Percentiles rank a stretch among this genome's conserved stretches.
These are phyloP conservation scores for Salicornia ramosissima DNA, from an alignment of 148 eudicot genomes.

Conservation along the genomic window DNA sequence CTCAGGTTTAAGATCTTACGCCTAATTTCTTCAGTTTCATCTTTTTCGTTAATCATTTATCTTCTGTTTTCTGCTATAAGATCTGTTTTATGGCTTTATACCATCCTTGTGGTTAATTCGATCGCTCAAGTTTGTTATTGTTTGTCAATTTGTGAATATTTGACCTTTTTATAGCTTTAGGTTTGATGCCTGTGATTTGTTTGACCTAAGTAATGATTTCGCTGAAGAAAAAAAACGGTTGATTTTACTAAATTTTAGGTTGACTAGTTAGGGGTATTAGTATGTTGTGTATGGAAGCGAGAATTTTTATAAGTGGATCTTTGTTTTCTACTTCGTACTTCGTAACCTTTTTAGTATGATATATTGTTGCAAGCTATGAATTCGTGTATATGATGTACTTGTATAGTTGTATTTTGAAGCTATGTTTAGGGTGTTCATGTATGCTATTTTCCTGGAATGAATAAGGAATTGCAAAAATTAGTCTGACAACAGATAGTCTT, in stretches of 20 bases:
- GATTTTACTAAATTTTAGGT: not conserved
- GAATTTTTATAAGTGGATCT: too few species aligned
- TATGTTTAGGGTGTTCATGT: not conserved
- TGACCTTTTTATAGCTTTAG: not conserved
- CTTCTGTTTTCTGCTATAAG: not conserved
- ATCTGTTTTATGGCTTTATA: slow-evolving; percentile 14
- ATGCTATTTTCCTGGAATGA: not conserved
- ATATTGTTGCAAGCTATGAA: not conserved
- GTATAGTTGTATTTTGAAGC: not conserved
- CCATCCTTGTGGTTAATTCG: not conserved
- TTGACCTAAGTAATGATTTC: not conserved
- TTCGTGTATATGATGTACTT: too few species aligned
- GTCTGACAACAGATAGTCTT: not conserved
- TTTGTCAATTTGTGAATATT: not conserved
- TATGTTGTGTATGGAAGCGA: too few species aligned
- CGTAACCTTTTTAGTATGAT: not conserved
- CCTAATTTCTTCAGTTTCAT: not conserved
- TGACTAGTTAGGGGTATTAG: not conserved
- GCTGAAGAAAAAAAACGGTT: not conserved
- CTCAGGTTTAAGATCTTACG: slow-evolving; percentile 30
- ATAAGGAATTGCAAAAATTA: not conserved
- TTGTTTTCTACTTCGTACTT: too few species aligned
- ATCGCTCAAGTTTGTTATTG: not conserved
- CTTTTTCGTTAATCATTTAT: not conserved
- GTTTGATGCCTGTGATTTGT: not conserved